Base-by-base conservation (phyloP, 495 filamentous ascomycete genomes). In the Amphirosellinia nigrospora region DNA sequence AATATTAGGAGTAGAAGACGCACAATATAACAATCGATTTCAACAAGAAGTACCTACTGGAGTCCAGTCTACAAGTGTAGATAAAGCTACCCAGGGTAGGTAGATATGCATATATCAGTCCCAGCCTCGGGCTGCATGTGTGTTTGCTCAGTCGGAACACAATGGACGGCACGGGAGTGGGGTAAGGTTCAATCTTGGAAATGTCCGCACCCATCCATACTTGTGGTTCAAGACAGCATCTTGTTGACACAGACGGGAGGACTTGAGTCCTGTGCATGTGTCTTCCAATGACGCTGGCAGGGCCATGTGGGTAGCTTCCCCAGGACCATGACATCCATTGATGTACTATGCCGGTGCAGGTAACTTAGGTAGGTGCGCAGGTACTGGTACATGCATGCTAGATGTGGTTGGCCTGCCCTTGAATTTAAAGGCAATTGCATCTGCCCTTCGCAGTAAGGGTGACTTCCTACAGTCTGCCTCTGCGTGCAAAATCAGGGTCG, bases 391-490 rank as follows among this genome's bases (percentile, higher is more conserved):
- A 9, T 41, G 36, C 13, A 7, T 36, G 34, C 34, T 26, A 36
- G 3, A 9, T 39, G 36, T 26, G 21, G 36, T 30, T 26, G 32
- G 32, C 7, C 38, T 9, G 30, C 30, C 28, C 19, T 39, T 36
- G 34, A 60, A 28, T 41, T 61, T 61, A 61, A 61, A 61, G 68
- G 68, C 60, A 70, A 48, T 30, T 39, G 68, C 68, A 64, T 64
- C 50, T 64, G 68, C 34, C n/a, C 50, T 36, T 38, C 30, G 9
- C 26, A 41, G 30, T 28, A 43, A 64, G 36, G 34, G 68, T 39
- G 60, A 70, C 68, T 70, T 70, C 67, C 68, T 70, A 60, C 68
- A 70, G 50, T 43, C 68, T 39, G 68, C 60, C 68, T 70, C 50
- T 16, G n/a, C 9, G 30, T n/a, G 32, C 60, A 36, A 62, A 62